A percentile compares a stretch with the other conserved stretches of the same genome.
phyloP scores from a whole-genome alignment of 176 grass and related monocot genomes.

The barley (Hordeum vulgare) region DNA sequence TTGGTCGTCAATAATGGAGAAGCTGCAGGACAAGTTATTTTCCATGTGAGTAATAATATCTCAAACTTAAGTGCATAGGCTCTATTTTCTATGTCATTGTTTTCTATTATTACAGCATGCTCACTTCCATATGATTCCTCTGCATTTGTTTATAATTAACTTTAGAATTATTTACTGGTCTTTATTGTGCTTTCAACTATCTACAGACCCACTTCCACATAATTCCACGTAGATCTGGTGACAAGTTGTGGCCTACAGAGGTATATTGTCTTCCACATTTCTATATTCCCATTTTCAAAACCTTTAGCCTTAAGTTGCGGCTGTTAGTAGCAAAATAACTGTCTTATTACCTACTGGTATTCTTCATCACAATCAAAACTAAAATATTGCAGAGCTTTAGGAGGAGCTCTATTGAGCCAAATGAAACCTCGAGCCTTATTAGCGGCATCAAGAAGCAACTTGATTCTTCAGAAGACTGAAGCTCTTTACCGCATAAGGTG shows the following conservation, averaged over 20 bases:
- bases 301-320: neutral
- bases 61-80: neutral
- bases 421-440: slow-evolving; percentile 51
- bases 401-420: slow-evolving; percentile 58
- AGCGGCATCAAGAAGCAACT: slow-evolving; percentile 50
- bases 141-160: neutral
- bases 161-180: neutral
- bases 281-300: neutral
- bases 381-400: slow-evolving; percentile 49
- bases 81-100: neutral
- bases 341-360: neutral
- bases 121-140: neutral
- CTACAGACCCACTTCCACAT: slow-evolving; percentile 90
- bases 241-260: slow-evolving; percentile 71
- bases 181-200: neutral
- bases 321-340: neutral
- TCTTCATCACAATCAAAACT: neutral
- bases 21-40: slow-evolving; percentile 89
- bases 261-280: slow-evolving; percentile 21
- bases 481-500: slow-evolving; percentile 16
- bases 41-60: slow-evolving; percentile 54
- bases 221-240: slow-evolving; percentile 73
- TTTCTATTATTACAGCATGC: neutral
- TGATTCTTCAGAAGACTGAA: slow-evolving; percentile 20
- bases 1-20: slow-evolving; percentile 80